phyloP scores from a whole-genome alignment of 495 filamentous ascomycete species.

The Cenococcum geophilum region DNA sequence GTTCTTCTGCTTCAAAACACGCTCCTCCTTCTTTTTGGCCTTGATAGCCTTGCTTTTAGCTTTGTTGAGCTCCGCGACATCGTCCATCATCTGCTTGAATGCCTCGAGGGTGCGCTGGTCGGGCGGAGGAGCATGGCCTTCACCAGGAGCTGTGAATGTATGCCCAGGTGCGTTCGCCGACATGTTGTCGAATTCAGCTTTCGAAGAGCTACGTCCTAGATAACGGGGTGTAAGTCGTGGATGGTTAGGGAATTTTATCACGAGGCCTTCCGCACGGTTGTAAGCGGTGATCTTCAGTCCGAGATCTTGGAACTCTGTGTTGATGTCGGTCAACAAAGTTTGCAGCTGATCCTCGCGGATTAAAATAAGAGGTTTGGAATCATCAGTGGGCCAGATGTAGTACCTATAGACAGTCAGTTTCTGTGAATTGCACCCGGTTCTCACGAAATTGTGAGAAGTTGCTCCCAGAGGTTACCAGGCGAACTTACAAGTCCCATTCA shows the following conservation, averaged over 20 bases:
- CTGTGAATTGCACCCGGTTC: not conserved
- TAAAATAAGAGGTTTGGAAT: constrained; percentile 51
- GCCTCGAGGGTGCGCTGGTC: constrained; percentile 38
- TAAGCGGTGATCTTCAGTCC: constrained; percentile 48
- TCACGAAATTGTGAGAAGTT: not conserved
- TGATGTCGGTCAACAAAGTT: constrained; percentile 54
- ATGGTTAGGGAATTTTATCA: constrained; percentile 50
- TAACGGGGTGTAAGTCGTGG: constrained; percentile 57
- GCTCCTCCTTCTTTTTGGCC: constrained; percentile 42
- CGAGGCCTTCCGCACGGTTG: constrained; percentile 44
- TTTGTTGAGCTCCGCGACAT: constrained; percentile 41
- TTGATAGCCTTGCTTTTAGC: constrained; percentile 43
- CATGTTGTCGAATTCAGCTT: constrained; percentile 36
- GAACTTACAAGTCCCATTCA: constrained; percentile 69
- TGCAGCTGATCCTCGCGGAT: constrained; percentile 58
- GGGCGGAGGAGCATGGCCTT: constrained; percentile 8
- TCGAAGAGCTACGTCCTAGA: constrained; percentile 49
- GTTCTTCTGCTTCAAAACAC: constrained; percentile 42
- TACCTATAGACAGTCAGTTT: constrained; percentile 48
- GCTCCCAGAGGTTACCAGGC: not conserved
- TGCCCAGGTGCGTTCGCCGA: constrained; percentile 27
- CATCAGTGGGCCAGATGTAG: constrained; percentile 51
- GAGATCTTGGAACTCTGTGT: constrained; percentile 42
- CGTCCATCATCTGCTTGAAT: constrained; percentile 47
- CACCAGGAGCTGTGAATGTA: constrained; percentile 15